Evolutionary conservation across 2,329 filamentous ascomycete genomes (phyloP).

Genomic region (Zasmidium cellare): DNA sequence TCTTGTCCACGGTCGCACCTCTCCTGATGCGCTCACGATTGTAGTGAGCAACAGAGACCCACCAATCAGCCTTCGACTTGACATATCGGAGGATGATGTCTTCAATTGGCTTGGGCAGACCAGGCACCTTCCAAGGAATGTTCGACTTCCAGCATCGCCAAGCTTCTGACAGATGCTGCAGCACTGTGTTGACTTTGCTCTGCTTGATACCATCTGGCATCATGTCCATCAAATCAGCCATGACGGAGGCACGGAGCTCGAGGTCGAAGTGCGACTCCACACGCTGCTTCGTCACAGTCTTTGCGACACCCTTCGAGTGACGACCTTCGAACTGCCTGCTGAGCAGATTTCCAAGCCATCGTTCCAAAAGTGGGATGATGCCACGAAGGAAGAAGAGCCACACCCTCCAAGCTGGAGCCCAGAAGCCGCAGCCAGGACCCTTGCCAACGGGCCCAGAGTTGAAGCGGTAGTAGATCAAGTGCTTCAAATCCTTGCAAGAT

Average conservation of each 20-base stretch:
- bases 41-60: conserved; percentile 98
- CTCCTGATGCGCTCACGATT: conserved; percentile 95
- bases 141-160: conserved; percentile 99
- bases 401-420: conserved; percentile 97
- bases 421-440: conserved; percentile 96
- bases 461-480: conserved; percentile 98
- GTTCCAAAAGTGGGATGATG: conserved; percentile 92
- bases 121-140: conserved; percentile 98
- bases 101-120: conserved; percentile 92
- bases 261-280: conserved; percentile 98
- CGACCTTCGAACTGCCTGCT: conserved; percentile 97
- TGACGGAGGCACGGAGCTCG: conserved; percentile 94
- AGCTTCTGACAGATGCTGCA: conserved; percentile 95
- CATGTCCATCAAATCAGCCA: conserved; percentile 99
- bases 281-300: conserved; percentile 98
- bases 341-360: conserved; percentile 95
- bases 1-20: conserved; percentile 97
- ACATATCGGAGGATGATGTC: conserved; percentile 98
- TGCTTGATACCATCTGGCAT: conserved; percentile 99
- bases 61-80: conserved; percentile 99
- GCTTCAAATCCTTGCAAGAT: conserved; percentile 98
- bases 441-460: conserved; percentile 97
- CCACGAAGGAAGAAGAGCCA: conserved; percentile 99
- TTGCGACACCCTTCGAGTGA: conserved; percentile 97
- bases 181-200: conserved; percentile 96